Base-by-base conservation (phyloP, 2,329 filamentous ascomycete species). In the Botrytis porri region DNA sequence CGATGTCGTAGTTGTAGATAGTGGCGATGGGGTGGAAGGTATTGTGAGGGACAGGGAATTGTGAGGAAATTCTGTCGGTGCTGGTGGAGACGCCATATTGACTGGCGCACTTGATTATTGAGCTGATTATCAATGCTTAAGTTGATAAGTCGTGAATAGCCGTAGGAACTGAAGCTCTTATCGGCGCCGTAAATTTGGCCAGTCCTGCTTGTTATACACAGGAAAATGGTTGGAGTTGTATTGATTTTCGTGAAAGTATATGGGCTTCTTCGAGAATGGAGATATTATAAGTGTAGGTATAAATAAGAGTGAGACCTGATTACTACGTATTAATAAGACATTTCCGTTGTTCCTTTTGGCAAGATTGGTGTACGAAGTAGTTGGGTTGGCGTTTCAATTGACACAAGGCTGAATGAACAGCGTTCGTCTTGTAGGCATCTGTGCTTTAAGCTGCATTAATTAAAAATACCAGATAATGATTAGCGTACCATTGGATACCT, bases 1-100 rank as follows among this genome's bases (percentile, higher is more conserved):
- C 43, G 69, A 71, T 82, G 91, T 22, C 18, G 65, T 32, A 29
- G 92, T 79, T 83, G 83, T 48, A 88, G 87, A 25, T 86, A 83
- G 74, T 85, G 83, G 20, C 85, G 81, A 54, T 85, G 86, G 51
- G 84, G 84, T 71, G 84, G 85, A 77, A 85, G 85, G 35, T 22
- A 57, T 67, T 57, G 65, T 41, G 48, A 67, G 48, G 3, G 87
- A 86, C 57, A 88, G 87, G 70, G 88, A 90, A 82, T 84, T 85
- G 72, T 78, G 74, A 62, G 75, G 75, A 73, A 77, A 79, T 69
- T 65, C 75, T 71, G 78, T 74, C 62, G 60, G 75, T 71, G 78
- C 77, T 35, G 76, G 76, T 75, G 76, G 79, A 70, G 77, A 81
- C 51, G 79, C 79, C 80, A 80, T 81, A 12, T 72, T 51, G 71